Base-by-base conservation (phyloP, 768 basidiomycete species). In the Fomitopsis serialis region DNA sequence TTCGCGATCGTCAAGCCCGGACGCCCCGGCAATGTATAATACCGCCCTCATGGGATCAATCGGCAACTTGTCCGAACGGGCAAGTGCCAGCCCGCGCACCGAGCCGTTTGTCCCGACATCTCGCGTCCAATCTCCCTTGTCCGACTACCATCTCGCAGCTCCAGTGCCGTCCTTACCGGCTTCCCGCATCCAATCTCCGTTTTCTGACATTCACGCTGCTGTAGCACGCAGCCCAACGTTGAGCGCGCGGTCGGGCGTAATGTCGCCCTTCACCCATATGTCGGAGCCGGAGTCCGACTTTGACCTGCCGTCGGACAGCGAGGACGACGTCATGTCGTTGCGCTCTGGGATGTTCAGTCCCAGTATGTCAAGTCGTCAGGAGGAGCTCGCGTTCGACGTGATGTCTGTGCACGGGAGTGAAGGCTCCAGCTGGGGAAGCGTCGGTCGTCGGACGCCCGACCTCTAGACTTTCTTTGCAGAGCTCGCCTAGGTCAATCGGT, bases 301-400 rank as follows among this genome's bases (percentile, higher is more conserved):
- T 22, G 52, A 50, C n/a, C 34, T 59, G 40, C 48, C 52, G 35
- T 59, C 60, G 42, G 61, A 57, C 34, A 36, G 45, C 19, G 64
- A 58, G 9, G 54, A 61, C n/a, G 63, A 64, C 22, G 58, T 60
- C 2, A 53, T 63, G 22, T 64, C 63, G 2, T 52, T 60, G 29
- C 63, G 65, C 36, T 61, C 65, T 11, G 65, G 47, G 1, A 64
- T 66, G 55, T 66, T 66, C 57, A 64, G 63, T 24, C 50, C 50
- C 2, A 36, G 27, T 17, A 42, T 22, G 12, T 22, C 11, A 13
- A 36, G 19, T 4, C 42, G 47, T 21, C 29, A 32, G 29, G 50
- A 43, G 12, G 52, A 42, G 21, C 47, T 58, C 52, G 32, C 53
- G 29, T 60, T 57, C 40, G 60, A 63, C 15, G 56, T 57, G 42